These are phyloP conservation scores for Blastobotrys illinoisensis DNA, from an alignment of 1,139 yeast genomes.

Conservation along the genomic window DNA sequence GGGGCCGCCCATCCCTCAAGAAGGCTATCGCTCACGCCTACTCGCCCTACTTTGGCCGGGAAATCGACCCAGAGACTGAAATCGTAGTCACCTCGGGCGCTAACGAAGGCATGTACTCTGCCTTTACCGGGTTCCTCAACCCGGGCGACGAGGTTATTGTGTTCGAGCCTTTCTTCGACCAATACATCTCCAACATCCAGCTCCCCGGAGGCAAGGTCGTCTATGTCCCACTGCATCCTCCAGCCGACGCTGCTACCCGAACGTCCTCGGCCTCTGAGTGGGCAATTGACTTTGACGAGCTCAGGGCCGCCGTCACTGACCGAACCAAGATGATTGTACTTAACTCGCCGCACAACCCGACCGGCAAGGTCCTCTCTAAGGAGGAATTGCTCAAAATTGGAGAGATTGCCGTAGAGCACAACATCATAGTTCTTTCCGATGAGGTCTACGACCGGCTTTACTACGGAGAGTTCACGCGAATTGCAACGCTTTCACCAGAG, in stretches of 20 bases:
- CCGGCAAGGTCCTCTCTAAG: slow-evolving; percentile 79
- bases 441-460: slow-evolving; percentile 92
- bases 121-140: slow-evolving; percentile 76
- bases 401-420: slow-evolving; percentile 72
- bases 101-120: slow-evolving; percentile 85
- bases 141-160: slow-evolving; percentile 94
- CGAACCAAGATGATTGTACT: slow-evolving; percentile 81
- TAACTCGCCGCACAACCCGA: slow-evolving; percentile 94
- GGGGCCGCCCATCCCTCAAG: slow-evolving; percentile 75
- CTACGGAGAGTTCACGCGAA: slow-evolving; percentile 70
- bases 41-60: slow-evolving; percentile 56
- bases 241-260: slow-evolving; percentile 59
- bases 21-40: slow-evolving; percentile 67
- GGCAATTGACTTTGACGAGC: slow-evolving; percentile 73
- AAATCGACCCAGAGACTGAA: slow-evolving; percentile 53
- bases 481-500: slow-evolving; percentile 77
- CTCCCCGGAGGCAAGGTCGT: slow-evolving; percentile 88
- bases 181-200: slow-evolving; percentile 88
- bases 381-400: slow-evolving; percentile 75
- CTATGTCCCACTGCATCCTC: slow-evolving; percentile 80
- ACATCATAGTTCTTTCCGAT: slow-evolving; percentile 72
- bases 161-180: slow-evolving; percentile 97
- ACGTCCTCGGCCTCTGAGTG: slow-evolving; percentile 79
- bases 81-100: slow-evolving; percentile 92
- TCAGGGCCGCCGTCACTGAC: slow-evolving; percentile 60